These are phyloP conservation scores for Aspergillus ochraceus DNA, from an alignment of 2,329 filamentous ascomycete species.

Conservation along the genomic window DNA sequence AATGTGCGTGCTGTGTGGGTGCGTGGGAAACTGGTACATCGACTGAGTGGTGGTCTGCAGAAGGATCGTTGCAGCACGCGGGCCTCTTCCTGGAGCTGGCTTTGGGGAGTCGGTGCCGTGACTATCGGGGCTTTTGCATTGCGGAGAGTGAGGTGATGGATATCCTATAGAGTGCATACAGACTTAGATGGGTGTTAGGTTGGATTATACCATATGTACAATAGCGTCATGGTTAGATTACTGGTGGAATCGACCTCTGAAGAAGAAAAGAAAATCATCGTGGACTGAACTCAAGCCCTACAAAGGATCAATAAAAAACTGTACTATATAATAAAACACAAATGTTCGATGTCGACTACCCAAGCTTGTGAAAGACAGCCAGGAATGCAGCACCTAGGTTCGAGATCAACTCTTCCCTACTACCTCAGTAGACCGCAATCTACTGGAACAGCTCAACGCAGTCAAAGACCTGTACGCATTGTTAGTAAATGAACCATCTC, in stretches of 20 bases:
- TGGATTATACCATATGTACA: too few species aligned
- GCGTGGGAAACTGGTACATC: conserved; percentile 74
- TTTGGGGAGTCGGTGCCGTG: conserved; percentile 1
- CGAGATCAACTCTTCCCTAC: neutral
- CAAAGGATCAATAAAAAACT: too few species aligned
- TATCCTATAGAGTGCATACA: neutral
- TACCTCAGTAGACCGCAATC: neutral
- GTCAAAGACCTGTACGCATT: conserved; percentile 25
- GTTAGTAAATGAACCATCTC: neutral
- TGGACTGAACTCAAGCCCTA: too few species aligned
- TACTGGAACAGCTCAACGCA: conserved; percentile 33
- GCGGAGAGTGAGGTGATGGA: conserved; percentile 3
- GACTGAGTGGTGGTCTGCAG: neutral
- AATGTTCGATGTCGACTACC: too few species aligned
- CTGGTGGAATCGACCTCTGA: too few species aligned
- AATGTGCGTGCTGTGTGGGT: conserved; percentile 92
- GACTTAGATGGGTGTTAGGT: too few species aligned
- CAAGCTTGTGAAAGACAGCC: too few species aligned
- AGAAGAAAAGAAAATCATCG: too few species aligned
- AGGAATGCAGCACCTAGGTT: neutral
- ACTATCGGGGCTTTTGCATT: conserved; percentile 5
- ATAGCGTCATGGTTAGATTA: too few species aligned
- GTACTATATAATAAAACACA: too few species aligned
- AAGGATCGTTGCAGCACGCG: neutral
- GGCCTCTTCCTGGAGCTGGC: conserved; percentile 4